These are phyloP conservation scores for Candida parachauliodes DNA, from an alignment of 805 yeast species.

Conservation along the genomic window DNA sequence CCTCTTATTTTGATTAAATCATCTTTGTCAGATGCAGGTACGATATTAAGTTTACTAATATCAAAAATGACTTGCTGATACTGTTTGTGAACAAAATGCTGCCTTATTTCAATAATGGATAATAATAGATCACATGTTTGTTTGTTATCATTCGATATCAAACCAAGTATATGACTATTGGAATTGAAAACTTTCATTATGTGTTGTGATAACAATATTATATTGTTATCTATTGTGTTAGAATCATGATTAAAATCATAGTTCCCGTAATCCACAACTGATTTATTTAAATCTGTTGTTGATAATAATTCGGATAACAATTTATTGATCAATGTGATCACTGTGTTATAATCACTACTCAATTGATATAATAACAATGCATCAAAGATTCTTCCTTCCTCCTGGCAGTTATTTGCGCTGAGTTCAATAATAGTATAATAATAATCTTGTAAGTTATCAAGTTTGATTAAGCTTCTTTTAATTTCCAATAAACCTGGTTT, in stretches of 20 bases:
- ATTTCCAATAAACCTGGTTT: constrained; percentile 81
- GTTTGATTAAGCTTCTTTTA: constrained; percentile 61
- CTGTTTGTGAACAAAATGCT: constrained; percentile 49
- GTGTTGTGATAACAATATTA: constrained; percentile 45
- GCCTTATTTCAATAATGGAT: constrained; percentile 65
- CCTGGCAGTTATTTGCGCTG: constrained; percentile 84
- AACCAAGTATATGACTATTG: constrained; percentile 57
- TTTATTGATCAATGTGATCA: constrained; percentile 67
- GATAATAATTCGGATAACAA: constrained; percentile 75
- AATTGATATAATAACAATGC: constrained; percentile 83
- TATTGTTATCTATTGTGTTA: constrained; percentile 45
- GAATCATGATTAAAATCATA: constrained; percentile 15
- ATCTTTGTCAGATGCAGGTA: constrained; percentile 52
- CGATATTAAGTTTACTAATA: constrained; percentile 56
- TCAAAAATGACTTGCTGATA: constrained; percentile 57
- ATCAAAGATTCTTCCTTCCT: constrained; percentile 85
- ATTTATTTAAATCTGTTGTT: constrained; percentile 63
- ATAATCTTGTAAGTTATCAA: constrained; percentile 57
- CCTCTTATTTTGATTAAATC: constrained; percentile 58
- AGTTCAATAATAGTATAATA: constrained; percentile 71
- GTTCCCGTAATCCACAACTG: constrained; percentile 45
- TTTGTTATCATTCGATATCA: constrained; percentile 51
- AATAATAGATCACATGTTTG: constrained; percentile 65
- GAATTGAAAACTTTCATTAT: constrained; percentile 45
- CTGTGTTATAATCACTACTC: constrained; percentile 83